These are phyloP conservation scores for Prinsepia uniflora DNA, from an alignment of 306 rosid species.

Conservation along the genomic window DNA sequence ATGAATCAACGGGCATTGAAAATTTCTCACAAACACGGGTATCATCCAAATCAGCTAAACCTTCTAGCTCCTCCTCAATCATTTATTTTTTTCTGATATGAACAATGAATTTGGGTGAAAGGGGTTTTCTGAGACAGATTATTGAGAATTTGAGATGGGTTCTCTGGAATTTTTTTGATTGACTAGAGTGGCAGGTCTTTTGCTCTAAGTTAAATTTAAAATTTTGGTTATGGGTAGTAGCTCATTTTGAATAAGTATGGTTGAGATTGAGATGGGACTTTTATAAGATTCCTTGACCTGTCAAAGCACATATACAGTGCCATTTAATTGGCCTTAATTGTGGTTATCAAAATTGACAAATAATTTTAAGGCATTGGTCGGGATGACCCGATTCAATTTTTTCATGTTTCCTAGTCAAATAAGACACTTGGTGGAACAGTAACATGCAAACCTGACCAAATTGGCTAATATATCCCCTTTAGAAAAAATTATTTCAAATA, in stretches of 20 bases:
- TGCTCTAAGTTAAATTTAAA: neutral
- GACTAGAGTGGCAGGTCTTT: conserved; percentile 11
- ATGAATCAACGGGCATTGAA: conserved; percentile 26
- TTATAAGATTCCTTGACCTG: neutral
- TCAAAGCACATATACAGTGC: neutral
- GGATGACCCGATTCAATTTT: neutral
- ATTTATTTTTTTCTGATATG: conserved; percentile 2
- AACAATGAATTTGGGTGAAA: too few species aligned
- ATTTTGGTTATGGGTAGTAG: neutral
- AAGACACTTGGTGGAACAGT: too few species aligned
- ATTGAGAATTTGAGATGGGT: conserved; percentile 12
- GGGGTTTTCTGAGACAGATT: neutral
- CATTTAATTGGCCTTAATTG: neutral
- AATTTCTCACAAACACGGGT: conserved; percentile 28
- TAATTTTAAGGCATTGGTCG: neutral
- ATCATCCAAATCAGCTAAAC: conserved; percentile 10
- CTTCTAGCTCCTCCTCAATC: conserved; percentile 23
- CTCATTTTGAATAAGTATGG: neutral
- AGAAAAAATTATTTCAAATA: too few species aligned
- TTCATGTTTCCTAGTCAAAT: neutral
- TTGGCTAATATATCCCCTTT: too few species aligned
- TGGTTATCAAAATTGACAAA: neutral
- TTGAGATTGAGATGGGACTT: neutral
- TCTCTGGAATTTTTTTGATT: neutral
- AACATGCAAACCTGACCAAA: too few species aligned